These are phyloP conservation scores for Exophiala oligosperma DNA, from an alignment of 2,329 filamentous ascomycete genomes.

Conservation along the genomic window DNA sequence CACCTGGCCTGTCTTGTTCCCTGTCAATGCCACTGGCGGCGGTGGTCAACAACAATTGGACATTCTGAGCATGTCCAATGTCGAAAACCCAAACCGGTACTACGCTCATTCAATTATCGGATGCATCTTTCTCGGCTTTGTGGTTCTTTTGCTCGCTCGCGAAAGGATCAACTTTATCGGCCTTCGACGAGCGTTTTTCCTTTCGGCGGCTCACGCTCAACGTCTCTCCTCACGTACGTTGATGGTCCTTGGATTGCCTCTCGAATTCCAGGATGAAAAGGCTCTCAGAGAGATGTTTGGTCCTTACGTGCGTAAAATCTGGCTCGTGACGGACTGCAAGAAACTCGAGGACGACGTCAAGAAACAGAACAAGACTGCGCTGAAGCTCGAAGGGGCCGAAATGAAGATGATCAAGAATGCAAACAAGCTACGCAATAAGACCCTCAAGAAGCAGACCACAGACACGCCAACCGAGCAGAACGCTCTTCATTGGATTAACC, in stretches of 20 bases:
- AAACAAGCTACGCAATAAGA: slow-evolving; percentile 68
- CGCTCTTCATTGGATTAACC: slow-evolving; percentile 57
- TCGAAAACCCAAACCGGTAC: slow-evolving; percentile 63
- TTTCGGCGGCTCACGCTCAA: slow-evolving; percentile 78
- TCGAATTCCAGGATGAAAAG: slow-evolving; percentile 71
- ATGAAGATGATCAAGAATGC: slow-evolving; percentile 77
- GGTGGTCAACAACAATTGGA: slow-evolving; percentile 68
- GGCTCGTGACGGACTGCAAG: slow-evolving; percentile 76
- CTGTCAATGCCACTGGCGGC: slow-evolving; percentile 82
- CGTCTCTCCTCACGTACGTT: slow-evolving; percentile 87
- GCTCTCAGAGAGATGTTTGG: slow-evolving; percentile 79
- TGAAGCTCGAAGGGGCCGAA: slow-evolving; percentile 82
- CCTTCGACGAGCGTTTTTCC: slow-evolving; percentile 83
- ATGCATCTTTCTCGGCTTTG: slow-evolving; percentile 79
- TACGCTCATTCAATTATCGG: slow-evolving; percentile 77
- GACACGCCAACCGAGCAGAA: slow-evolving; percentile 54
- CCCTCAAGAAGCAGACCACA: slow-evolving; percentile 40
- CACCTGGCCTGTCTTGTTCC: slow-evolving; percentile 85
- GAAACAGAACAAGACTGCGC: slow-evolving; percentile 74
- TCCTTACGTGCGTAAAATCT: slow-evolving; percentile 70
- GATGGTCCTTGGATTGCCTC: slow-evolving; percentile 81
- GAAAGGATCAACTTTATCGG: slow-evolving; percentile 92
- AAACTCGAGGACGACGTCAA: slow-evolving; percentile 76
- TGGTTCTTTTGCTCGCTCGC: slow-evolving; percentile 81
- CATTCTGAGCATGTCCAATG: slow-evolving; percentile 76